Percentiles rank a stretch among this genome's conserved stretches.
Evolutionary conservation across 345 rosid genomes (phyloP).

Genomic region (Dovyalis caffra): DNA sequence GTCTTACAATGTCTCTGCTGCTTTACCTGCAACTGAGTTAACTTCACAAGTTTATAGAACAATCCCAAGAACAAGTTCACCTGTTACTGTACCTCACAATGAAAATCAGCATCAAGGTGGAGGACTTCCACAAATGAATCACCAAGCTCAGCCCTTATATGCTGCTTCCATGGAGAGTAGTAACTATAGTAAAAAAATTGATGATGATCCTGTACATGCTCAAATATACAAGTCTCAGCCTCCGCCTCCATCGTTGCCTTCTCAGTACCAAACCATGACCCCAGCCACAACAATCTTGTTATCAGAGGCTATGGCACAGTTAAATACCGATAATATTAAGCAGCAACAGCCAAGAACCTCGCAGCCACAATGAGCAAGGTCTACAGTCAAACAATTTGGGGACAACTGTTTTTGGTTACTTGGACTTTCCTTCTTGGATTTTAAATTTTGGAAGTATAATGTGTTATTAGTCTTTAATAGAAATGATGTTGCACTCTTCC

Average conservation of each 20-base stretch:
- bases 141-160: slow-evolving; percentile 36
- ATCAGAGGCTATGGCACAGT: slow-evolving; percentile 51
- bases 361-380: slow-evolving; percentile 22
- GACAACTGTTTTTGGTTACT: slow-evolving; percentile 8
- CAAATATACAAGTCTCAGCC: slow-evolving; percentile 90
- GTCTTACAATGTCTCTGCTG: slow-evolving; percentile 23
- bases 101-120: slow-evolving; percentile 30
- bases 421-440: slow-evolving; percentile 4
- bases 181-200: slow-evolving; percentile 33
- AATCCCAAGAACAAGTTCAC: slow-evolving; percentile 24
- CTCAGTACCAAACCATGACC: slow-evolving; percentile 51
- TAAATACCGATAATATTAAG: slow-evolving; percentile 38
- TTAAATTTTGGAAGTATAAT: slow-evolving; percentile 1
- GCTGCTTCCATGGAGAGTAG: slow-evolving; percentile 36
- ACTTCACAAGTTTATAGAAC: slow-evolving; percentile 37
- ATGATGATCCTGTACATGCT: slow-evolving; percentile 51
- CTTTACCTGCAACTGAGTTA: slow-evolving; percentile 36
- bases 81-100: slow-evolving; percentile 7
- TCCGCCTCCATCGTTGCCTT: slow-evolving; percentile 50
- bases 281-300: slow-evolving; percentile 36
- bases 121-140: slow-evolving; percentile 32
- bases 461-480: neutral
- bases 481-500: neutral
- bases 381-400: slow-evolving; percentile 26
- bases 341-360: slow-evolving; percentile 33